Evolutionary conservation across 306 rosid species (phyloP), one percentile per base, ranked within the genome.

Genomic region (Fragaria vesca): DNA sequence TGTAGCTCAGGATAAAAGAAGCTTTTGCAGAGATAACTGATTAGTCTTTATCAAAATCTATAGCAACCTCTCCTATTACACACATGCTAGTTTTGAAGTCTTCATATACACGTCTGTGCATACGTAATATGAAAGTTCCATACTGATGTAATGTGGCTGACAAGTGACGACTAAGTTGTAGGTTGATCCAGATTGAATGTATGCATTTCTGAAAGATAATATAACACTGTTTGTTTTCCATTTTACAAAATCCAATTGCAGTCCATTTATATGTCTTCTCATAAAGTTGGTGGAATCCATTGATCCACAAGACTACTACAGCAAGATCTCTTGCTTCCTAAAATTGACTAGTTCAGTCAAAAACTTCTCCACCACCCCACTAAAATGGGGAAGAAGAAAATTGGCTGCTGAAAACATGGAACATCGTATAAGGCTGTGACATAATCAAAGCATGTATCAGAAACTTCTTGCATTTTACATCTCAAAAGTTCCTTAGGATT

Each of bases 291-390:
- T 60, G 24, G 69, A 74, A 6, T 42, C 57, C 65, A n/a, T 74
- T 55, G 51, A 17, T 28, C 58, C 57, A 74, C 45, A 55, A 7
- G 66, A 6, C 2, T 21, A 3, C 2, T 8, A 46, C 15, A 26
- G 12, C 9, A 26, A 74, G 28, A 60, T 26, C 11, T 24, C 11
- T 74, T 28, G 71, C 34, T 46, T 75, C 61, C 71, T 18, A 3
- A 16, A 46, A 62, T 75, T 82, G 73, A 73, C 40, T 66, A 28
- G 21, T 6, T n/a, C 21, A 17, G 72, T 30, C 61, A 32, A 10
- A 5, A 72, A 32, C 65, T 62, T 76, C 71, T 20, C 36, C 76
- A 26, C 79, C 74, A 58, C 30, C 79, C 81, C 76, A 77, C 76
- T 45, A 55, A 77, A 66, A 28, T 26, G 54, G 20, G 18, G 17